Conservation (phyloP, 2,329 filamentous ascomycete genomes). For the Cladophialophora bantiana region DNA sequence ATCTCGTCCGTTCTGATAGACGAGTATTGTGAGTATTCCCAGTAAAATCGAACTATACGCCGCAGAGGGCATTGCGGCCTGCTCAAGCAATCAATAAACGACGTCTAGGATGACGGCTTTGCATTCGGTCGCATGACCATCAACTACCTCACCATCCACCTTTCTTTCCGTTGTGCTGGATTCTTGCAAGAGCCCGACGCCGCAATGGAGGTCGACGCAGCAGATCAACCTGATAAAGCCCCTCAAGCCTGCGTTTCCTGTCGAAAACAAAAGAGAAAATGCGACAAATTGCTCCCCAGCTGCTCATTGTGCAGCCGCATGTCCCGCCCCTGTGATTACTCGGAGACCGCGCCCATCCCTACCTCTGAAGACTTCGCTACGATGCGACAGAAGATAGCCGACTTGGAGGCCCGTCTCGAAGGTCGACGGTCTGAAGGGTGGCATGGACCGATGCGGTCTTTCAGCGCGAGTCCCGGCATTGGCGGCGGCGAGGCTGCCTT, state of each 20-base stretch:
- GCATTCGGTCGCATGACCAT: constrained; percentile 14
- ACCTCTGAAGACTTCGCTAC: constrained; percentile 35
- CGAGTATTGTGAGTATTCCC: not conserved
- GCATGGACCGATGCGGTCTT: constrained; percentile 32
- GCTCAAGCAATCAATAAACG: not conserved
- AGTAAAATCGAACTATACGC: constrained; percentile 3
- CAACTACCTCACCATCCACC: not conserved
- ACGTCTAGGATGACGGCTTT: not conserved
- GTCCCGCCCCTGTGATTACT: constrained; percentile 39
- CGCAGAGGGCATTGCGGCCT: constrained; percentile 1
- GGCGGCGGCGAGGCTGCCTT: constrained; percentile 12
- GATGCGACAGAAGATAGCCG: constrained; percentile 37
- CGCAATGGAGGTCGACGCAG: constrained; percentile 26
- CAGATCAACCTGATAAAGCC: constrained; percentile 39
- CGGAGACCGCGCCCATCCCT: constrained; percentile 30
- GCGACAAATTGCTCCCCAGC: constrained; percentile 58
- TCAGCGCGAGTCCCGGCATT: constrained; percentile 24
- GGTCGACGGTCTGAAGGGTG: constrained; percentile 28
- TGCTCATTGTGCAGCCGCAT: constrained; percentile 56
- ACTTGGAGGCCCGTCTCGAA: constrained; percentile 36
- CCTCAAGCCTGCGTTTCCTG: constrained; percentile 55
- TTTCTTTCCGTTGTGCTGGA: not conserved
- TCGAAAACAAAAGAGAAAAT: constrained; percentile 60
- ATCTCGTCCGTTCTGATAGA: not conserved
- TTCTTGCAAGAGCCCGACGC: not conserved